A percentile compares a stretch with the other conserved stretches of the same genome.
phyloP scores from a whole-genome alignment of 2,329 filamentous ascomycete species.

The Zasmidium cellare region DNA sequence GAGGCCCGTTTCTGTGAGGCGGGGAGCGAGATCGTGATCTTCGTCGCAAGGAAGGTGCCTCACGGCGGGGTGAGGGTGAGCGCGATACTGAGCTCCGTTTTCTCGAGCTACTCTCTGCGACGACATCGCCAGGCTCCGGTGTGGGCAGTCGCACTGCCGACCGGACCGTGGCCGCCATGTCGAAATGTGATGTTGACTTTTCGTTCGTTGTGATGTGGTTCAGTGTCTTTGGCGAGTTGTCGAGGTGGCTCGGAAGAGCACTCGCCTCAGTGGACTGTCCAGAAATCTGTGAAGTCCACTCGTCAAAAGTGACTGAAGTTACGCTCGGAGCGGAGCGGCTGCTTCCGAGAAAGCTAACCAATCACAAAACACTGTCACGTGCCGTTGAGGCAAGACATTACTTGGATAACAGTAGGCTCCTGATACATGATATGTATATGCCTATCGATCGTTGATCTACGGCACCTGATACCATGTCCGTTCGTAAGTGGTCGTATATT shows the following conservation, averaged over 20 bases:
- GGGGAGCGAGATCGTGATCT: conserved; percentile 34
- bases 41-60: conserved; percentile 32
- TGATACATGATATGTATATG: too few species aligned
- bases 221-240: background rate
- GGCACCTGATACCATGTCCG: too few species aligned
- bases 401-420: too few species aligned
- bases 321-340: too few species aligned
- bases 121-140: conserved; percentile 22
- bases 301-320: too few species aligned
- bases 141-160: conserved; percentile 30
- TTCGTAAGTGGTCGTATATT: too few species aligned
- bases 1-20: conserved; percentile 38
- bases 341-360: too few species aligned
- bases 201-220: background rate
- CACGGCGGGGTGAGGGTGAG: conserved; percentile 37
- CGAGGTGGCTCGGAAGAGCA: background rate
- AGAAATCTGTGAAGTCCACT: too few species aligned
- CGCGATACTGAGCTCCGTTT: conserved; percentile 35
- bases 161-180: conserved; percentile 26
- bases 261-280: background rate
- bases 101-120: conserved; percentile 25
- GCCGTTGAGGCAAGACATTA: too few species aligned
- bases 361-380: too few species aligned
- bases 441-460: too few species aligned
- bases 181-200: background rate